Base-by-base conservation (phyloP, 1,284 basidiomycete genomes). In the Austroboletus niveus region DNA sequence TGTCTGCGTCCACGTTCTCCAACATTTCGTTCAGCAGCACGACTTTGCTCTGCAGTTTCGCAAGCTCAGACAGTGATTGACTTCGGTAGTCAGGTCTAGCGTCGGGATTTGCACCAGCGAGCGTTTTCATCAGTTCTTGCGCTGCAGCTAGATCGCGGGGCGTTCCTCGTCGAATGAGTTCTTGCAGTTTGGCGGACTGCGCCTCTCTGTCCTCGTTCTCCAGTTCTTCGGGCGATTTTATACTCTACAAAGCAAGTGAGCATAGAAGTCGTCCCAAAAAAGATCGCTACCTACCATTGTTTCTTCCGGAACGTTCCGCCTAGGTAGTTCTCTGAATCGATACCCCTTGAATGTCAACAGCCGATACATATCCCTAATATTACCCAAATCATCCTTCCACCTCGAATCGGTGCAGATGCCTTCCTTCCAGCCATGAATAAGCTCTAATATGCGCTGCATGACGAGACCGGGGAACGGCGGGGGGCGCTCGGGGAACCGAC, bases 281-380 rank as follows among this genome's bases (percentile, higher is more conserved):
- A n/a, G 32, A 8, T 38, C 5, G 40, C 42, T 29, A 69, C 78
- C 55, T 52, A 84, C 83, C 47, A 82, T 75, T 20, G 76, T 73
- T 32, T 74, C 71, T 56, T 77, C 80, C 1, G 79, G 63, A 2
- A 69, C 56, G 55, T 68, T 78, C 54, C 63, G 75, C 57, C 74
- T 77, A 57, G 74, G 73, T 54, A 72, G 68, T 63, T 82, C 87
- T 54, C 92, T 85, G 75, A 98, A 98, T 10, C 94, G 82, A 71
- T 98, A 98, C 2, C 94, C 95, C 69, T 99, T 99, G 80, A 97
- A 98, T 10, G 85, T 90, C 54, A 99, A 73, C 51, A 99, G 73
- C 17, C 96, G 76, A 71, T 98, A 92, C 97, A 99, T 99, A 72
- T 99, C 97, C 56, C 96, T 75, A 57, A 99, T 98, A 65, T 99